Evolutionary conservation across 805 yeast species (phyloP), one percentile per base, ranked within the genome.

Genomic region (Suhomyces sp.): DNA sequence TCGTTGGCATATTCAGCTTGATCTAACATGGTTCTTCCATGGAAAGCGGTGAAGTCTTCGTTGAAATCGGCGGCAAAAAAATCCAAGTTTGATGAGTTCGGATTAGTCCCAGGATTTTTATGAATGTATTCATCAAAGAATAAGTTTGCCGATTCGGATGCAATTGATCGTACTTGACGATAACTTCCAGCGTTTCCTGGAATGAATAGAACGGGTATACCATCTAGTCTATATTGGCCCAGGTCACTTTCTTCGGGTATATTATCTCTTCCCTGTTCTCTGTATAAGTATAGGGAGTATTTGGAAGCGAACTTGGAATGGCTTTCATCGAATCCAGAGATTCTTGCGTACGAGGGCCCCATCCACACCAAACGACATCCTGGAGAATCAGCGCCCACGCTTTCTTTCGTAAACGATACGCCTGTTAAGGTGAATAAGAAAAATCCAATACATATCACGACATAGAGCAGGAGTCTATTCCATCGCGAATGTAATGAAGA

Each of bases 121-220:
- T 48, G 47, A n/a, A 35, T 38, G 62, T 51, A 65, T 44, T 49
- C 67, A 3, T 79, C 78, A 57, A 73, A 78, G 59, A 74, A 86
- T 3, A 80, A 60, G 42, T 78, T 76, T 1, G 97, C 80, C 23
- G 88, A 74, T 58, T 87, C 87, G 1, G 97, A 85, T 0, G 97
- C 98, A n/a, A 93, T 81, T 1, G 97, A 89, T 49, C 99, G 76
- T 8, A 83, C 96, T 68, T 94, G 99, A 58, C 84, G 82, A 67
- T 83, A 91, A 52, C 96, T 86, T 1, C 99, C 99, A 0, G 99
- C 99, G 65, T 96, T 94, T 0, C 99, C 99, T 0, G 99, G 99
- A 41, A 96, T 87, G 68, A 94, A 94, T 13, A 94, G 72, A 1
- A 90, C 91, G 0, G 99, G 99, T 1, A 88, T 80, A 0, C 98